Evolutionary conservation across 2,329 filamentous ascomycete genomes (phyloP), one percentile per base, ranked within the genome.

Genomic region (Leptographium procerum): DNA sequence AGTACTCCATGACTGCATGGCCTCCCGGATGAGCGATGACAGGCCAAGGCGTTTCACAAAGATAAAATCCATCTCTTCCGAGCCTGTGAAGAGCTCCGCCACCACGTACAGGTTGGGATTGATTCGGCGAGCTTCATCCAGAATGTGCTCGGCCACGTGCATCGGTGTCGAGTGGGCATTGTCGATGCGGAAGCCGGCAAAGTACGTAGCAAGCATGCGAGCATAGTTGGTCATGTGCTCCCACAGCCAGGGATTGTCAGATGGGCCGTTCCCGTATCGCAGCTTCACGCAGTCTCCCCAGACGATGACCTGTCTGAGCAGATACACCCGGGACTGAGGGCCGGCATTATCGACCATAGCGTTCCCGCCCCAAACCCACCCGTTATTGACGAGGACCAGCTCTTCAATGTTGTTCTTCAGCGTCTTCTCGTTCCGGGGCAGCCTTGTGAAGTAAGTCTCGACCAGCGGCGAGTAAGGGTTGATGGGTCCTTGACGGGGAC

Each of bases 261-360:
- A 74, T 0, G 87, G 88, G 0, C 84, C 79, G 29, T 76, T 79
- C 36, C 94, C 94, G 68, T 97, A 99, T 22, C 94, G 86, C 57
- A 99, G 80, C 76, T 99, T 99, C 62, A 97, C 94, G 69, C 95
- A 99, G 69, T 99, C 94, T 16, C 92, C 91, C 94, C 94, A 99
- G 33, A 96, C 88, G 64, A 99, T 97, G 61, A 99, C 90, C 71
- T 99, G 91, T 64, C 94, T 84, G 56, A 90, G 84, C n/a, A 99
- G 80, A 68, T 99, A 99, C n/a, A 92, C 91, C 58, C 86, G 85
- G 10, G 92, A 96, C 52, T 88, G 78, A 0, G 91, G 87, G 0
- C 95, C 95, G 33, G 94, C 94, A 67, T 97, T 94, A 73, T 99
- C 94, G 50, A 89, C 81, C 72, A 97, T 81, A 1, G 94, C 92